phyloP scores from a whole-genome alignment of 2,329 filamentous ascomycete species.

The Aureobasidium sp. region DNA sequence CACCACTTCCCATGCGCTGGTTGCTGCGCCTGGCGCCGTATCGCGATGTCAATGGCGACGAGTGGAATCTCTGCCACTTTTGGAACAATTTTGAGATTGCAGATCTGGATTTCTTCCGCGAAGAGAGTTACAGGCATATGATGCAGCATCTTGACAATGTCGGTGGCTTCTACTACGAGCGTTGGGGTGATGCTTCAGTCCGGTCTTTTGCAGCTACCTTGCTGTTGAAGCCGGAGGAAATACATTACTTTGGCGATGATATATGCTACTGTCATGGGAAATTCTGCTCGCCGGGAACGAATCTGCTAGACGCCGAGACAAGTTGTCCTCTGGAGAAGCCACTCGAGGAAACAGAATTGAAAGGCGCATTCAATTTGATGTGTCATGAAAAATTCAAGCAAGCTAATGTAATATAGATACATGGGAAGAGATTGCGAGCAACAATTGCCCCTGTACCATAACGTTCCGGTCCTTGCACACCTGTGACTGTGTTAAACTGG shows the following conservation, averaged over 20 bases:
- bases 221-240: conserved; percentile 33
- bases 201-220: conserved; percentile 51
- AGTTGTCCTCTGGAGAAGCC: not conserved
- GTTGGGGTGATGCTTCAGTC: conserved; percentile 44
- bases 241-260: not conserved
- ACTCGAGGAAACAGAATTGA: not conserved
- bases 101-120: conserved; percentile 42
- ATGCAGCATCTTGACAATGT: conserved; percentile 45
- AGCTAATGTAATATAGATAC: not conserved
- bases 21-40: conserved; percentile 31
- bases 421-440: not conserved
- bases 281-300: not conserved
- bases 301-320: not conserved
- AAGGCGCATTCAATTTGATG: not conserved
- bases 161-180: conserved; percentile 45
- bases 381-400: not conserved
- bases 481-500: too few species aligned
- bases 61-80: conserved; percentile 47
- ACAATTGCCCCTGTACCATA: too few species aligned
- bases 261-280: not conserved
- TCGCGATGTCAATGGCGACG: conserved; percentile 24
- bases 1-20: conserved; percentile 29
- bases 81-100: conserved; percentile 52
- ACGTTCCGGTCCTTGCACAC: too few species aligned
- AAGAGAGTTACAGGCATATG: conserved; percentile 41